Conservation (phyloP, 2,329 filamentous ascomycete genomes). For the Colletotrichum neosansevieriae region DNA sequence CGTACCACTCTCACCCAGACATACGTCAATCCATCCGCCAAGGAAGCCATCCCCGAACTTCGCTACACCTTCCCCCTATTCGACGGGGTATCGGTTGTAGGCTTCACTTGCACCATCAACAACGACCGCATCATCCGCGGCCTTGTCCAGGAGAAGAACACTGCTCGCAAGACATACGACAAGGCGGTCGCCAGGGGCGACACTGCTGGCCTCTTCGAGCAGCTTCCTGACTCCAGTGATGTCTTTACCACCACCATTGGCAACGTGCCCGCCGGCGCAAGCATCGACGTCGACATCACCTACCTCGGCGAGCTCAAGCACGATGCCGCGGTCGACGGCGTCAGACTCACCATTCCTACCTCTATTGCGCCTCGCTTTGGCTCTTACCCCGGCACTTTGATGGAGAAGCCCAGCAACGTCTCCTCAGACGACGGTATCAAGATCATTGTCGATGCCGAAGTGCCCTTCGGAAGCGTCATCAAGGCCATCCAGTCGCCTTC, state of each 20-base stretch:
- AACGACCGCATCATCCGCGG: slow-evolving; percentile 71
- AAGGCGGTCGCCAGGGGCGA: slow-evolving; percentile 69
- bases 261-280: slow-evolving; percentile 71
- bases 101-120: slow-evolving; percentile 72
- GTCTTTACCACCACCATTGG: slow-evolving; percentile 77
- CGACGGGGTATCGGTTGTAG: slow-evolving; percentile 77
- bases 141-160: slow-evolving; percentile 73
- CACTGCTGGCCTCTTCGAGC: slow-evolving; percentile 74
- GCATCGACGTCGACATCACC: slow-evolving; percentile 70
- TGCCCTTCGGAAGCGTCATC: slow-evolving; percentile 68
- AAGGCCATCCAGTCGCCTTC: slow-evolving; percentile 74
- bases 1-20: slow-evolving; percentile 65
- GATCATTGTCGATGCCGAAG: slow-evolving; percentile 52
- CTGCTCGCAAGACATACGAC: slow-evolving; percentile 71
- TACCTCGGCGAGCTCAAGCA: slow-evolving; percentile 80
- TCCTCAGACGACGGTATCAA: slow-evolving; percentile 38
- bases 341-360: slow-evolving; percentile 77
- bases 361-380: slow-evolving; percentile 77
- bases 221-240: slow-evolving; percentile 69
- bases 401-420: slow-evolving; percentile 42
- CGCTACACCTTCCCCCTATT: slow-evolving; percentile 79
- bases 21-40: slow-evolving; percentile 68
- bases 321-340: slow-evolving; percentile 74
- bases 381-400: slow-evolving; percentile 51
- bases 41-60: slow-evolving; percentile 55